Evolutionary conservation across 2,329 filamentous ascomycete species (phyloP).

Genomic region (Gremmenia infestans): DNA sequence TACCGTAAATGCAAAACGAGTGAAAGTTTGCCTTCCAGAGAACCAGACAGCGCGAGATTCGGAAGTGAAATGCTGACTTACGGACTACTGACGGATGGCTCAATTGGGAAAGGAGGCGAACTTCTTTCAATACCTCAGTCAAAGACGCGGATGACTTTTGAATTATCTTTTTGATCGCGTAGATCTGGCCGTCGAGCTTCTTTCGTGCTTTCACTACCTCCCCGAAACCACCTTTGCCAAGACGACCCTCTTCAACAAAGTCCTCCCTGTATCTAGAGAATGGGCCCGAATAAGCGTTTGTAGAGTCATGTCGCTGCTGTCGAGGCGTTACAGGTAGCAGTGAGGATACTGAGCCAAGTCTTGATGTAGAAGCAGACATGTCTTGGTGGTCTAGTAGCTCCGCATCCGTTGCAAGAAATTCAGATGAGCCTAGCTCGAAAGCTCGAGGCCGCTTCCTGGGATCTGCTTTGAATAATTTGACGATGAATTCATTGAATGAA

Average conservation of each 20-base stretch:
- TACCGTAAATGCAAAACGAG: no score
- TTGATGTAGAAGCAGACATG: conserved; percentile 36
- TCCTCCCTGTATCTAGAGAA: conserved; percentile 72
- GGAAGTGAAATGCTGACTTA: conserved; percentile 19
- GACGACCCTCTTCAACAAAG: conserved; percentile 81
- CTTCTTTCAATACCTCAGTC: conserved; percentile 78
- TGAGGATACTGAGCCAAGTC: conserved; percentile 36
- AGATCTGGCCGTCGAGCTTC: conserved; percentile 87
- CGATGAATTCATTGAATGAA: conserved; percentile 72
- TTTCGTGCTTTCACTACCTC: conserved; percentile 94
- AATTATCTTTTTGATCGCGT: conserved; percentile 95
- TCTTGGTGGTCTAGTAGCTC: conserved; percentile 43
- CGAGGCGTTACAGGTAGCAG: conserved; percentile 39
- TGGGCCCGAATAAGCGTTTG: conserved; percentile 41
- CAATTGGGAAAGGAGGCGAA: conserved; percentile 82
- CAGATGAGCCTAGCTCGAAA: conserved; percentile 64
- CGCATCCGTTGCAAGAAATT: conserved; percentile 62
- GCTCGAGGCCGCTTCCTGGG: conserved; percentile 79
- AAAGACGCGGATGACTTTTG: conserved; percentile 74
- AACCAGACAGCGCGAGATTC: no score
- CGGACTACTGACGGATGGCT: conserved; percentile 70
- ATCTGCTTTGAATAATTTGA: conserved; percentile 79
- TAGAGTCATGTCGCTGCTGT: conserved; percentile 58
- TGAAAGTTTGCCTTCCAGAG: no score
- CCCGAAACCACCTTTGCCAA: conserved; percentile 93